phyloP scores from a whole-genome alignment of 73 alveolate genomes.

The Diophrys appendiculata region DNA sequence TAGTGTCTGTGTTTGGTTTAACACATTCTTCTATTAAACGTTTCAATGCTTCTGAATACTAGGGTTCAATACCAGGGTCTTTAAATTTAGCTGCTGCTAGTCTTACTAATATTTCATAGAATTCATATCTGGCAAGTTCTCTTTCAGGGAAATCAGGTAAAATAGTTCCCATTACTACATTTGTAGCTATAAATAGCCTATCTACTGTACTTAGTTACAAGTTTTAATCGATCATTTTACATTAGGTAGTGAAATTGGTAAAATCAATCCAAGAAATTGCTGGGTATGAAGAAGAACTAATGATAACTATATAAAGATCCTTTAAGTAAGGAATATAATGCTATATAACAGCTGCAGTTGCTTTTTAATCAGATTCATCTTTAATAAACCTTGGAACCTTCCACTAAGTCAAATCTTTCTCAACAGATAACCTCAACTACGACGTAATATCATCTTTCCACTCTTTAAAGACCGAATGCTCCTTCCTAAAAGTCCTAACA shows the following conservation, averaged over 20 bases:
- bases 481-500: conserved; percentile 5
- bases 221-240: conserved; percentile 50
- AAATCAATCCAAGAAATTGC: conserved; percentile 33
- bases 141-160: conserved; percentile 58
- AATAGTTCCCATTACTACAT: background rate
- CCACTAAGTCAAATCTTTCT: conserved; percentile 47
- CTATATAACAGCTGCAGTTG: background rate
- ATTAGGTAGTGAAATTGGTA: conserved; percentile 7
- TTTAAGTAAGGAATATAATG: conserved; percentile 8
- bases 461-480: conserved; percentile 15
- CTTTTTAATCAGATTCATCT: conserved; percentile 43
- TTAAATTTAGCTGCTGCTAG: conserved; percentile 53
- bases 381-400: conserved; percentile 59
- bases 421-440: background rate
- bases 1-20: conserved; percentile 7
- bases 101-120: conserved; percentile 58
- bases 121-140: conserved; percentile 51
- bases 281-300: conserved; percentile 26
- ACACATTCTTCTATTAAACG: conserved; percentile 41
- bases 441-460: conserved; percentile 23
- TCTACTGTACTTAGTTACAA: conserved; percentile 55
- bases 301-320: conserved; percentile 19
- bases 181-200: conserved; percentile 63
- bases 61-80: conserved; percentile 40
- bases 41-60: conserved; percentile 39